Conservation (phyloP, 164 flowering plant species). For the Umbilicus rupestris region DNA sequence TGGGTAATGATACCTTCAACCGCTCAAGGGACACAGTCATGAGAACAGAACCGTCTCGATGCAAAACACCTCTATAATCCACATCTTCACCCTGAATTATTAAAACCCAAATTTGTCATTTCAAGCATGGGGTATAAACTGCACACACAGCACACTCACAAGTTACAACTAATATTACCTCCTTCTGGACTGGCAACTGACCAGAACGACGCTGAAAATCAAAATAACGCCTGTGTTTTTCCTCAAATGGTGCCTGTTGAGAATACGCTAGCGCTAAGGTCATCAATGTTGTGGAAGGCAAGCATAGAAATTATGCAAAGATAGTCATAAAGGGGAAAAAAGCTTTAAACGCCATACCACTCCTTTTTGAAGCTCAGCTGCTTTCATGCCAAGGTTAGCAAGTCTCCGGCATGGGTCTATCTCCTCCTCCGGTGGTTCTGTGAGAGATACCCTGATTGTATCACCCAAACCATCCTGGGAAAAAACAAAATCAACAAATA, state of each 20-base stretch:
- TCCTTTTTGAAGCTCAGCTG: conserved; percentile 75
- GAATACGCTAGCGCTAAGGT: conserved; percentile 9
- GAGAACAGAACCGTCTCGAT: conserved; percentile 97
- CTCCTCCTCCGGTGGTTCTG: conserved; percentile 94
- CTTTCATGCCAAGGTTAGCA: conserved; percentile 84
- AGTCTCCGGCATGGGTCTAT: conserved; percentile 89
- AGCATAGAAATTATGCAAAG: neutral
- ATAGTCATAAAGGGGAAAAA: neutral
- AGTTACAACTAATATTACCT: conserved; percentile 34
- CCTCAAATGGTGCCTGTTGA: conserved; percentile 71
- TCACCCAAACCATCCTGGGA: conserved; percentile 95
- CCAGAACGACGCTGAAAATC: conserved; percentile 95
- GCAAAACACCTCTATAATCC: conserved; percentile 89
- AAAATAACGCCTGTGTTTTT: conserved; percentile 81
- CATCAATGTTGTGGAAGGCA: neutral
- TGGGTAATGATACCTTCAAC: conserved; percentile 48
- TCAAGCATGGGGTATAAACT: neutral
- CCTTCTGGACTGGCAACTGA: conserved; percentile 79
- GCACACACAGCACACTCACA: neutral
- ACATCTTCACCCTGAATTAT: conserved; percentile 76
- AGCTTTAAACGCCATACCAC: conserved; percentile 55
- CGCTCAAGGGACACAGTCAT: conserved; percentile 82
- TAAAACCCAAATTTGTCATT: neutral
- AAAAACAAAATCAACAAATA: neutral
- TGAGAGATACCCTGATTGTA: conserved; percentile 92